Conservation (phyloP, 139 green algal species). For the Coelastrella sp. region DNA sequence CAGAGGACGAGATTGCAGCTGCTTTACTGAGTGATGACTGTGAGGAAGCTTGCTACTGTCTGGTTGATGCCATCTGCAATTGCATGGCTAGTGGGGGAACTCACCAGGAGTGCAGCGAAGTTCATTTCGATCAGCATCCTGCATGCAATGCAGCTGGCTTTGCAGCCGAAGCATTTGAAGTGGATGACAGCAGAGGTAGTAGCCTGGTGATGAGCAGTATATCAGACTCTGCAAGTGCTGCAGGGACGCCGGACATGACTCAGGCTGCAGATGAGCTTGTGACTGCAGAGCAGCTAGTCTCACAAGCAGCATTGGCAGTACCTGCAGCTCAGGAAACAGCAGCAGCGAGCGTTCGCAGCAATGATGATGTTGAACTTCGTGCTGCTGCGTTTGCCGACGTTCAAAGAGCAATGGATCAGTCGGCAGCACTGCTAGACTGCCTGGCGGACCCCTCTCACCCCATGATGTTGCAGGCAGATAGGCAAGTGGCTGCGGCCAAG, state of each 20-base stretch:
- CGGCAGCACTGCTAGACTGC: neutral
- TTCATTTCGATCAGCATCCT: no score
- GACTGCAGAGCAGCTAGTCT: neutral
- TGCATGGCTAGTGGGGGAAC: neutral
- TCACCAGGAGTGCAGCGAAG: neutral
- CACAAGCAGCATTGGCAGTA: neutral
- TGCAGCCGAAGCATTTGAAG: no score
- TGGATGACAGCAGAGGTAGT: neutral
- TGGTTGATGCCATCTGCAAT: constrained; percentile 38
- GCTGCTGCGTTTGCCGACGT: constrained; percentile 35
- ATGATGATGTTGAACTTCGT: neutral
- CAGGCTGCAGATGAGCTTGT: neutral
- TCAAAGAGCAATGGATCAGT: constrained; percentile 3
- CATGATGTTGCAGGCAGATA: constrained; percentile 41
- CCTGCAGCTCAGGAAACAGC: neutral
- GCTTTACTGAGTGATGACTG: constrained; percentile 39
- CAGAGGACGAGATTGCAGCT: constrained; percentile 33
- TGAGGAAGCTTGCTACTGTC: constrained; percentile 31
- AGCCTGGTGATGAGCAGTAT: no score
- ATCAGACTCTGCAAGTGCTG: constrained; percentile 27
- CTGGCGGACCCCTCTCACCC: constrained; percentile 32
- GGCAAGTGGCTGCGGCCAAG: neutral
- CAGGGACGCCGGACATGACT: neutral
- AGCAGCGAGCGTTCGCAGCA: no score
- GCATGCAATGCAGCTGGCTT: no score